phyloP scores from a whole-genome alignment of 2,329 filamentous ascomycete genomes.

The Colletotrichum eleusines region DNA sequence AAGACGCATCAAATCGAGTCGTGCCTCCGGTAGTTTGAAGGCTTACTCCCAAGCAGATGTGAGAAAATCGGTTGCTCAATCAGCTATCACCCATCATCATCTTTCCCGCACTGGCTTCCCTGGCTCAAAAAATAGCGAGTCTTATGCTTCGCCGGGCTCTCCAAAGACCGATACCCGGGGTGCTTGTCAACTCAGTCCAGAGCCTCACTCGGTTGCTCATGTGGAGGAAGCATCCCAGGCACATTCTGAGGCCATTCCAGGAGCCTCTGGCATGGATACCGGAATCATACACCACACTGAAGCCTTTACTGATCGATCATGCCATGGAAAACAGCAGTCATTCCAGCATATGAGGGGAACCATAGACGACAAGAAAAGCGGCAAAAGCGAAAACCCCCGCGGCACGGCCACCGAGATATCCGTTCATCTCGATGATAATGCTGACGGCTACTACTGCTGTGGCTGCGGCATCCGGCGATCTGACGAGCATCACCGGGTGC shows the following conservation, averaged over 20 bases:
- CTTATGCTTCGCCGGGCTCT: background rate
- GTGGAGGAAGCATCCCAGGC: background rate
- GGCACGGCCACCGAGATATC: constrained; percentile 30
- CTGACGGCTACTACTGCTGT: constrained; percentile 41
- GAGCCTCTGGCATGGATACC: background rate
- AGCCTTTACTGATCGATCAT: background rate
- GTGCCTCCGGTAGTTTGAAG: constrained; percentile 22
- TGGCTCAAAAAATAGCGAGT: background rate
- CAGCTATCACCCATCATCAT: background rate
- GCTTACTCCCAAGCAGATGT: background rate
- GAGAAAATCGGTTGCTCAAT: background rate
- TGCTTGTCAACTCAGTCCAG: background rate
- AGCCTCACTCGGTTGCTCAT: background rate
- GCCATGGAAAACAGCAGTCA: background rate
- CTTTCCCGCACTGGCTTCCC: background rate
- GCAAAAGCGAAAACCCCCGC: constrained; percentile 5
- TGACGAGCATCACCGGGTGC: constrained; percentile 34
- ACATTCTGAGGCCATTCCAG: background rate
- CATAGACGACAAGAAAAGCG: background rate
- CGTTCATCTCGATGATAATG: constrained; percentile 35
- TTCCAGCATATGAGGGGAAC: background rate
- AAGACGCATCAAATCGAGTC: constrained; percentile 36
- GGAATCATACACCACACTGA: no score
- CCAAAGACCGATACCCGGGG: background rate
- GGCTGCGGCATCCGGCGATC: constrained; percentile 42